phyloP scores from a whole-genome alignment of 768 basidiomycete species.

The Lentinula edodes region DNA sequence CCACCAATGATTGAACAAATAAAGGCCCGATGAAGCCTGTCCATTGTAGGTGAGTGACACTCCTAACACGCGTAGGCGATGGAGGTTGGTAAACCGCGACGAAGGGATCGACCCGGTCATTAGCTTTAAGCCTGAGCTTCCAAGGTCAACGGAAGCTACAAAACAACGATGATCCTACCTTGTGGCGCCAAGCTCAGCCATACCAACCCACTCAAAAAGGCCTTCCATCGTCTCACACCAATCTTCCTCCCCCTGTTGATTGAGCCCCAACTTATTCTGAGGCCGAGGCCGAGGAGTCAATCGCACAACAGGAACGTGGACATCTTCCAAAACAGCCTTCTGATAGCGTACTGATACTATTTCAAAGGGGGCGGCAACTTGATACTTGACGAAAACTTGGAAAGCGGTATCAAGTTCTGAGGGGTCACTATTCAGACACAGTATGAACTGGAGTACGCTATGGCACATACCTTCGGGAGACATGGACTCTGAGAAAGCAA shows the following conservation, averaged over 20 bases:
- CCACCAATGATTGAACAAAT: constrained; percentile 51
- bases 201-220: constrained; percentile 71
- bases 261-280: constrained; percentile 4
- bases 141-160: not conserved
- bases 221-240: constrained; percentile 38
- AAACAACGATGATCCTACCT: constrained; percentile 30
- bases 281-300: constrained; percentile 21
- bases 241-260: constrained; percentile 38
- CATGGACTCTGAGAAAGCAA: constrained; percentile 23
- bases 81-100: constrained; percentile 63
- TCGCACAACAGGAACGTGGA: constrained; percentile 35
- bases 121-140: constrained; percentile 43
- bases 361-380: not conserved
- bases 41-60: constrained; percentile 55
- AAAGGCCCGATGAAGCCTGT: constrained; percentile 44
- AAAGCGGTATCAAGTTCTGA: constrained; percentile 8
- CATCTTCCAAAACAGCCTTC: constrained; percentile 21
- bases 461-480: not conserved
- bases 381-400: not conserved
- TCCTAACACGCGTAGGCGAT: constrained; percentile 33
- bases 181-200: constrained; percentile 62
- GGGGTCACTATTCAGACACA: not conserved
- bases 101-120: constrained; percentile 65
- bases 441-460: not conserved
- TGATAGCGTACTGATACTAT: constrained; percentile 18